These are phyloP conservation scores for Juncus inflexus DNA, from an alignment of 176 grass and related monocot species.

Conservation along the genomic window DNA sequence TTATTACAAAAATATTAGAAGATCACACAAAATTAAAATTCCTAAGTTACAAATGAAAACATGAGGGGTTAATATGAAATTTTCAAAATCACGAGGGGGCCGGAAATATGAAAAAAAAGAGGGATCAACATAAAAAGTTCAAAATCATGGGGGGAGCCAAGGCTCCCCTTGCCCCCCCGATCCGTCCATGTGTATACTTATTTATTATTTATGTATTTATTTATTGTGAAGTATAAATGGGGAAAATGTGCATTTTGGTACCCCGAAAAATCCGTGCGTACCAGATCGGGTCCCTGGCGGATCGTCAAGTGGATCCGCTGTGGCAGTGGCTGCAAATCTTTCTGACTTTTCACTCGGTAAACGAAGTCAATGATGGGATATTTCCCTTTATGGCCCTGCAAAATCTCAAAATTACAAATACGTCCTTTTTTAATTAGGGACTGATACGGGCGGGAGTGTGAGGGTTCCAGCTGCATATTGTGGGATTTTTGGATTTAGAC, in stretches of 20 bases:
- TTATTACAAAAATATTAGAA: too few species aligned
- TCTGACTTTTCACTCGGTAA: slow-evolving; percentile 70
- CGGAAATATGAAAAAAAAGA: too few species aligned
- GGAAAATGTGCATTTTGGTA: slow-evolving; percentile 87
- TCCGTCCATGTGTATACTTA: too few species aligned
- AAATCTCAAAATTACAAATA: not conserved
- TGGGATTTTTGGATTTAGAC: slow-evolving; percentile 72
- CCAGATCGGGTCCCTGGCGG: slow-evolving; percentile 69
- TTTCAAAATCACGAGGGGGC: too few species aligned
- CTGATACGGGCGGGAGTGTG: slow-evolving; percentile 81
- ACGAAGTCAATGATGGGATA: not conserved
- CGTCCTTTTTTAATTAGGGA: slow-evolving; percentile 40
- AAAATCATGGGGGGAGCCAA: too few species aligned
- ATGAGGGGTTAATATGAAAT: too few species aligned
- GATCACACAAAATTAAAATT: too few species aligned
- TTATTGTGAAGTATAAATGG: slow-evolving; percentile 55
- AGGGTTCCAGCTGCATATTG: slow-evolving; percentile 86
- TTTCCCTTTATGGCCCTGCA: not conserved
- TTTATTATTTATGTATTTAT: not conserved
- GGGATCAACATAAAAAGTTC: too few species aligned
- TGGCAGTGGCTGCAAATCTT: slow-evolving; percentile 62
- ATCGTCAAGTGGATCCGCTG: slow-evolving; percentile 86
- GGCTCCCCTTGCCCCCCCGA: too few species aligned
- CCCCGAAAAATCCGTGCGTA: slow-evolving; percentile 68
- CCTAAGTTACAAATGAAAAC: too few species aligned